A percentile compares a stretch with the other conserved stretches of the same genome.
These are phyloP conservation scores for Thalassiosira mediterranea DNA, from an alignment of 352 stramenopile species.

Conservation along the genomic window DNA sequence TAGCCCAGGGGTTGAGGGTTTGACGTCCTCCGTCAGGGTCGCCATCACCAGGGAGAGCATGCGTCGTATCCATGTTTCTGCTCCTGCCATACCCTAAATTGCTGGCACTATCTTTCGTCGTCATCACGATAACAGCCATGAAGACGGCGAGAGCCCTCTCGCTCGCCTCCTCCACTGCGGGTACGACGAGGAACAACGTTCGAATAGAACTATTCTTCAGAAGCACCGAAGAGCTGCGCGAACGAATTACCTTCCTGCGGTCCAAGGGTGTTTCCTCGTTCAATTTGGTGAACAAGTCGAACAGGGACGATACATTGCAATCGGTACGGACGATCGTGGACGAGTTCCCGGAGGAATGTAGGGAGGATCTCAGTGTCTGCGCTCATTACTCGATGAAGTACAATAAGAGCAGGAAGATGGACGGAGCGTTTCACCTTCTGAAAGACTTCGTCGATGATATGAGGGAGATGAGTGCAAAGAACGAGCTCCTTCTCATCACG, in stretches of 20 bases:
- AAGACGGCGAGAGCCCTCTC: too few species aligned
- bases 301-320: constrained; percentile 38
- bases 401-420: constrained; percentile 44
- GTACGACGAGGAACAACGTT: too few species aligned
- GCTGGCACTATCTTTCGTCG: too few species aligned
- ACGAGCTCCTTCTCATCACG: constrained; percentile 54
- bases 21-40: too few species aligned
- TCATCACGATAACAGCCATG: too few species aligned
- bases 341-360: constrained; percentile 4
- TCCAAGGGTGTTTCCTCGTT: constrained; percentile 41
- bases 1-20: too few species aligned
- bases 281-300: constrained; percentile 69
- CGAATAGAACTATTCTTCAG: constrained; percentile 66
- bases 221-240: constrained; percentile 25
- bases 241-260: constrained; percentile 44
- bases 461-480: constrained; percentile 2
- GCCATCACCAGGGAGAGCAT: too few species aligned
- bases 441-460: constrained; percentile 2
- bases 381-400: constrained; percentile 64
- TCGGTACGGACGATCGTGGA: constrained; percentile 37
- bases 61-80: too few species aligned
- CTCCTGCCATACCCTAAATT: too few species aligned
- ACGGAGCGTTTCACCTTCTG: not conserved
- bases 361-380: constrained; percentile 27
- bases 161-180: too few species aligned